Percentiles rank a stretch among this genome's conserved stretches.
Evolutionary conservation across 1,284 basidiomycete species (phyloP).

Genomic region (Phylloboletellus chloephorus): DNA sequence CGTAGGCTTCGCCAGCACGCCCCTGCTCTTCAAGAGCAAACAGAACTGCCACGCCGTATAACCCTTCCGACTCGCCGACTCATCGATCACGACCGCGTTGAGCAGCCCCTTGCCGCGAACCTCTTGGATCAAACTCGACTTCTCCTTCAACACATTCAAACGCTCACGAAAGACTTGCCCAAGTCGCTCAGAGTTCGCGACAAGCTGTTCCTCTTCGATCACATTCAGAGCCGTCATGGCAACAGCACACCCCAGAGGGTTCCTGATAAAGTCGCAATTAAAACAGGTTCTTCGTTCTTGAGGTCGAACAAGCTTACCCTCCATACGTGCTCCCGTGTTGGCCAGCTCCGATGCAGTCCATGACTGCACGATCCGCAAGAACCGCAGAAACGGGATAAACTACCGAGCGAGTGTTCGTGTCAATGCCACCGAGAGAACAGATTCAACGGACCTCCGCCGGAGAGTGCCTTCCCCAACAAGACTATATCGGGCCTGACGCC

Average conservation of each 20-base stretch:
- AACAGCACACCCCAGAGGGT: constrained; percentile 93
- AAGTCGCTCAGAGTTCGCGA: constrained; percentile 70
- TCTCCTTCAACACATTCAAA: constrained; percentile 49
- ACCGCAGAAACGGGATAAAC: constrained; percentile 97
- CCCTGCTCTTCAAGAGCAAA: constrained; percentile 84
- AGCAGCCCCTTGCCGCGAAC: constrained; percentile 87
- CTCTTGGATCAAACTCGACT: constrained; percentile 63
- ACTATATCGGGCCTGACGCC: constrained; percentile 88
- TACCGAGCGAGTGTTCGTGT: constrained; percentile 28
- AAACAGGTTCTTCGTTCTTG: neutral
- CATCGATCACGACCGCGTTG: constrained; percentile 94
- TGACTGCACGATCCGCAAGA: constrained; percentile 82
- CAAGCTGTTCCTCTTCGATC: constrained; percentile 81
- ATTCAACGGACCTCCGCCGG: constrained; percentile 70
- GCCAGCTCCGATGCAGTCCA: constrained; percentile 95
- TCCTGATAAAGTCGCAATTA: constrained; percentile 43
- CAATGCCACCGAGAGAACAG: constrained; percentile 9
- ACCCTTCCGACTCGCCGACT: constrained; percentile 67
- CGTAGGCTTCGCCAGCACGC: constrained; percentile 92
- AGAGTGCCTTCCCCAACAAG: constrained; percentile 93
- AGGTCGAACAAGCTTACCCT: constrained; percentile 48
- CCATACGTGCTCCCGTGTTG: constrained; percentile 98
- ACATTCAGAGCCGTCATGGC: constrained; percentile 89
- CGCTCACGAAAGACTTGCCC: constrained; percentile 79
- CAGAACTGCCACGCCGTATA: constrained; percentile 96